Evolutionary conservation across 1,284 basidiomycete species (phyloP).

Genomic region (Rhodotorula sp.): DNA sequence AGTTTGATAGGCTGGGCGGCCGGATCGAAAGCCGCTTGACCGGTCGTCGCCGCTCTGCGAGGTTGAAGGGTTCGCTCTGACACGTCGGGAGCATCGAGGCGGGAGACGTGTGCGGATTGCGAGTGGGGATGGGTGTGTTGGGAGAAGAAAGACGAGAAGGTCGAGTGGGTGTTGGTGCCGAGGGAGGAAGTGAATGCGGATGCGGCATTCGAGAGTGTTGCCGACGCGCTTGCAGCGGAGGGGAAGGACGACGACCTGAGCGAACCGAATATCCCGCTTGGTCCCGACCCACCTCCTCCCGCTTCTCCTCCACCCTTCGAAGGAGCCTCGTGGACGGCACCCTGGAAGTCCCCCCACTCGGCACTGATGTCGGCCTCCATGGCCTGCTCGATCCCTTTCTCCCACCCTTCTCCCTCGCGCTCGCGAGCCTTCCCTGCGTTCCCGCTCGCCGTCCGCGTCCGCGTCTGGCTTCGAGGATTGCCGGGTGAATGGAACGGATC

Average conservation of each 20-base stretch:
- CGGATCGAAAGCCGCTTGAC: conserved; percentile 4
- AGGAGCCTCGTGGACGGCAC: background rate
- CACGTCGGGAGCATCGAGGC: background rate
- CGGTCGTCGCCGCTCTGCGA: background rate
- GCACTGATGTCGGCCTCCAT: conserved; percentile 1
- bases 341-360: conserved; percentile 16
- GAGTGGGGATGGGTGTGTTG: background rate
- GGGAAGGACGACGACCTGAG: no score
- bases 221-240: background rate
- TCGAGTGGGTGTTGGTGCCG: background rate
- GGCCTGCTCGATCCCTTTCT: background rate
- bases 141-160: conserved; percentile 2
- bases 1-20: conserved; percentile 32
- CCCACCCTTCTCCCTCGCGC: background rate
- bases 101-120: background rate
- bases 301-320: background rate
- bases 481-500: conserved; percentile 23
- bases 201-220: background rate
- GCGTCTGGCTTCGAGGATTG: background rate
- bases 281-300: no score
- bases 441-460: background rate
- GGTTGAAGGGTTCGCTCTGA: background rate
- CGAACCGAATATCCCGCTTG: no score
- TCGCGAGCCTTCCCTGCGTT: conserved; percentile 10
- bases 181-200: background rate